A percentile compares a stretch with the other conserved stretches of the same genome.
Conservation (phyloP, 257 asterid genomes). For the Salvia hispanica region DNA sequence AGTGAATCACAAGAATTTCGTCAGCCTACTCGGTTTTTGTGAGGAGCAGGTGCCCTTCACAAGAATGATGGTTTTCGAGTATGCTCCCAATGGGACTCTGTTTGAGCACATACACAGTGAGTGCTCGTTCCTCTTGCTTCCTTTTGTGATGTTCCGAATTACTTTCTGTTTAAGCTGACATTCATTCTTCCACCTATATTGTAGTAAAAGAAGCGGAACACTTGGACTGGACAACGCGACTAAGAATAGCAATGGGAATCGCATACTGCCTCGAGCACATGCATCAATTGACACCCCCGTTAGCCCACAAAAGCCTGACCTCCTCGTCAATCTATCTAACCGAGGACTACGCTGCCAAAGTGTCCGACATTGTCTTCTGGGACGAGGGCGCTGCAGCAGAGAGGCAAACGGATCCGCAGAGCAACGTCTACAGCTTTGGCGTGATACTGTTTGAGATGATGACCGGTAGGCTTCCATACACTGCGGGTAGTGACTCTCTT, state of each 20-base stretch:
- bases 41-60: conserved; percentile 82
- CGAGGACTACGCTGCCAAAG: conserved; percentile 85
- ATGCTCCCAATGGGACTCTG: conserved; percentile 92
- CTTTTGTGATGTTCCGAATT: neutral
- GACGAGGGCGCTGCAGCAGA: conserved; percentile 46
- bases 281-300: conserved; percentile 63
- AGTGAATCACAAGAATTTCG: conserved; percentile 84
- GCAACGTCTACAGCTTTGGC: conserved; percentile 79
- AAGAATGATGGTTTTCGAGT: conserved; percentile 89
- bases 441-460: conserved; percentile 72
- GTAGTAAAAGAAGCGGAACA: conserved; percentile 95
- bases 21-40: conserved; percentile 75
- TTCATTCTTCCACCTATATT: conserved; percentile 19
- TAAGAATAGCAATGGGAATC: conserved; percentile 83
- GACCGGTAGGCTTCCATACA: conserved; percentile 78
- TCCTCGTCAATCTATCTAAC: conserved; percentile 70
- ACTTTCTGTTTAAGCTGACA: neutral
- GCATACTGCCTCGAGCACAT: conserved; percentile 81
- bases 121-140: conserved; percentile 32
- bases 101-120: conserved; percentile 89
- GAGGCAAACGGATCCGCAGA: conserved; percentile 39
- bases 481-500: conserved; percentile 50
- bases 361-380: conserved; percentile 66
- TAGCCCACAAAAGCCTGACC: conserved; percentile 62
- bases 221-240: conserved; percentile 72